Evolutionary conservation across 768 basidiomycete species (phyloP), one percentile per base, ranked within the genome.

Genomic region (Coprinopsis cinerea): DNA sequence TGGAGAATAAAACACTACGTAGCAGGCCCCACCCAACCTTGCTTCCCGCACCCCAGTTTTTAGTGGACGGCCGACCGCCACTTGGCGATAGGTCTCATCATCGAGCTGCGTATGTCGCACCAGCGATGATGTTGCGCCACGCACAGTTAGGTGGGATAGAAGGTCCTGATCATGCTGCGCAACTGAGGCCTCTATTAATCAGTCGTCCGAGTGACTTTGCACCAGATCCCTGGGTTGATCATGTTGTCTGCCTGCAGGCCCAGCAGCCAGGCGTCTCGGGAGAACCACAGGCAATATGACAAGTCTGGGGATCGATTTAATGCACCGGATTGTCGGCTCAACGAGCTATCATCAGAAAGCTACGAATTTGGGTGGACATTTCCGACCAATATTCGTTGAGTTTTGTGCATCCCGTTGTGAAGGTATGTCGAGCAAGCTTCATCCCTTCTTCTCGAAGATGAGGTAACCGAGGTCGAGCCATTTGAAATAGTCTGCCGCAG

Each of bases 41-140:
- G n/a, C n/a, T n/a, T 43, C 41, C 41, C 41, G 41, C 41, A 43
- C 41, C 41, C 41, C 41, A 43, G 41, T 23, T 24, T 43, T 43
- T 43, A 26, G 6, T 23, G 17, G 22, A 10, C 22, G 18, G 23
- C 11, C n/a, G n/a, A n/a, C 9, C 41, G 41, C 41, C 41, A 43
- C 41, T 23, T 43, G 18, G 41, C 10, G 18, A 39, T 39, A 18
- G 10, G 36, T 39, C 36, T 39, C 11, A 39, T 18, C 9, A 43
- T 11, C 41, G 24, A 43, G 11, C 4, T 9, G 9, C 10, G 4
- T 26, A 11, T 25, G 41, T 23, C 9, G 9, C n/a, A n/a, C 9
- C 30, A 7, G 18, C 37, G 22, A 24, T 43, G 23, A 24, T 6
- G 20, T 23, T 43, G 41, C 41, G 41, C 41, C 41, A 43, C 41